These are phyloP conservation scores for Phytopythium boreale DNA, from an alignment of 352 stramenopile genomes.

Conservation along the genomic window DNA sequence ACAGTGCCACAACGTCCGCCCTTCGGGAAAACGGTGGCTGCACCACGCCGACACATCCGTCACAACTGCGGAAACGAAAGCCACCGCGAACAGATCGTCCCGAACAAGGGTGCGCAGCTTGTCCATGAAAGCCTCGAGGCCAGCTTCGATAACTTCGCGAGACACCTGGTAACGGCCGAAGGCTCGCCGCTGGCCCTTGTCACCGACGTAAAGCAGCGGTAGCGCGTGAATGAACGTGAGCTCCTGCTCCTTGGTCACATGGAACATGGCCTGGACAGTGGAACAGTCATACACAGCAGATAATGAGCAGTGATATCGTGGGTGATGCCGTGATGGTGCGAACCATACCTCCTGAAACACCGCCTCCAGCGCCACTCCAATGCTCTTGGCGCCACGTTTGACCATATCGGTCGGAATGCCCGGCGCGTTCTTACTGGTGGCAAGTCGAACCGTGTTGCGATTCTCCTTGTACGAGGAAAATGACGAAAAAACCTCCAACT, in stretches of 20 bases:
- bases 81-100: conserved; percentile 61
- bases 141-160: conserved; percentile 46
- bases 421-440: conserved; percentile 14
- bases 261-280: conserved; percentile 23
- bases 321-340: not conserved
- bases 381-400: conserved; percentile 24
- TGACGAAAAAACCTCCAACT: conserved; percentile 46
- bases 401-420: conserved; percentile 41
- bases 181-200: conserved; percentile 39
- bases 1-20: conserved; percentile 66
- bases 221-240: conserved; percentile 51
- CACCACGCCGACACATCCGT: conserved; percentile 65
- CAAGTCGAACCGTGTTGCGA: conserved; percentile 33
- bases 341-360: conserved; percentile 32
- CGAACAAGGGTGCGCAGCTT: conserved; percentile 46
- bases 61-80: conserved; percentile 70
- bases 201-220: conserved; percentile 49
- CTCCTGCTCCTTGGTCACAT: conserved; percentile 41
- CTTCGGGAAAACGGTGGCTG: conserved; percentile 32
- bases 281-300: not conserved
- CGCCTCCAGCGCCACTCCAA: conserved; percentile 34
- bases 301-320: not conserved
- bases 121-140: conserved; percentile 51
- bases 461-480: conserved; percentile 47
- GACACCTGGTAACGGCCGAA: conserved; percentile 35